Percentiles rank a stretch among this genome's conserved stretches.
Conservation (phyloP, 805 yeast species). For the Debaryomyces tyrocola region DNA sequence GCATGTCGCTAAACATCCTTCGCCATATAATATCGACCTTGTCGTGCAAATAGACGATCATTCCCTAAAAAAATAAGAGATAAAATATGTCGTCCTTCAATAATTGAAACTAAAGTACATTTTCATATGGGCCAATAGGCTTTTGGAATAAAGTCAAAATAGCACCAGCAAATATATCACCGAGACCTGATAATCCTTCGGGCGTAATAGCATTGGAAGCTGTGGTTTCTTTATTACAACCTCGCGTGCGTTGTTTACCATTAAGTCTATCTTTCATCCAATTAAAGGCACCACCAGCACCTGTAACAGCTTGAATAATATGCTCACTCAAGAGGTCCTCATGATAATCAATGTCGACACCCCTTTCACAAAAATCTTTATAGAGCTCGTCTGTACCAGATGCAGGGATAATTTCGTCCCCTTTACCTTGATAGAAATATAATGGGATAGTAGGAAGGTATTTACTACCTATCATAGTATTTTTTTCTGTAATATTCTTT, state of each 20-base stretch:
- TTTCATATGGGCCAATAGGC: neutral
- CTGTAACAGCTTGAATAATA: conserved; percentile 14
- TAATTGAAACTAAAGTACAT: no score
- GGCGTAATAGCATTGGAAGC: neutral
- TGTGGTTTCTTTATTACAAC: conserved; percentile 12
- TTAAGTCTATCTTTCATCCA: conserved; percentile 19
- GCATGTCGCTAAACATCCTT: no score
- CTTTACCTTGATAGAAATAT: conserved; percentile 21
- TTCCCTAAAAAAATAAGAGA: no score
- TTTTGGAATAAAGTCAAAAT: neutral
- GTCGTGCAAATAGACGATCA: no score
- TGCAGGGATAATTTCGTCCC: conserved; percentile 25
- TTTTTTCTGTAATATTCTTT: conserved; percentile 8
- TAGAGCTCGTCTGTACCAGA: conserved; percentile 10
- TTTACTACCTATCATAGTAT: conserved; percentile 10
- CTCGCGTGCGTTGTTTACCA: conserved; percentile 14
- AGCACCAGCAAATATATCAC: neutral
- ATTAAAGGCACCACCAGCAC: conserved; percentile 16
- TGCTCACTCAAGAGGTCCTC: conserved; percentile 20
- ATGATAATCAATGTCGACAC: conserved; percentile 22
- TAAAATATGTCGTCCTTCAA: no score
- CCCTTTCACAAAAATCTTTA: conserved; percentile 24
- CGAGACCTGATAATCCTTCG: neutral
- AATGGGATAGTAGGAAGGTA: conserved; percentile 23
- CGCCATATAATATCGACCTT: no score